Evolutionary conservation across 257 asterid genomes (phyloP), one percentile per base, ranked within the genome.

Genomic region (Solanum pimpinellifolium): DNA sequence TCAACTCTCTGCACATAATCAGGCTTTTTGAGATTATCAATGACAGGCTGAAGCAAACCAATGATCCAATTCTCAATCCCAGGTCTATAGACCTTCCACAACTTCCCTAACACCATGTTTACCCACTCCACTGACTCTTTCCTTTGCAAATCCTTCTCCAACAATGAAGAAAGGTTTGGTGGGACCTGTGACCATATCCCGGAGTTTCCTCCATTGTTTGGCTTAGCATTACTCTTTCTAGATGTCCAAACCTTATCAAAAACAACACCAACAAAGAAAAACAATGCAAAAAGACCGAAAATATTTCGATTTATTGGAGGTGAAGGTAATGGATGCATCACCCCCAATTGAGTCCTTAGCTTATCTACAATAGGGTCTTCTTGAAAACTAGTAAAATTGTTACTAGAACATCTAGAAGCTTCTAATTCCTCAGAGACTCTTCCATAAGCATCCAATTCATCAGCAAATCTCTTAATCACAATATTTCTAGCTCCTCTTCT

Each of bases 61-160:
- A 93, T 92, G n/a, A 95, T 70, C 98, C 98, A 95, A 89, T 93
- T 93, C 94, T 95, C 98, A 85, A 95, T 87, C 35, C 93, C 95
- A 80, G 90, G 91, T 86, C 93, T 92, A 44, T 95, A 95, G 4
- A 95, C 98, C 89, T 95, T 95, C 98, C 98, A 95, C 88, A 95
- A 89, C 92, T 95, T 95, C 87, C 96, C 95, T 90, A 95, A 88
- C 91, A 95, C 98, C 98, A 95, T 95, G 78, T 95, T 95, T 52
- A 95, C 98, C 98, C 98, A 95, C 89, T 95, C 98, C 39, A 95
- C 98, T 5, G 98, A 94, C 77, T 95, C 98, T 80, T 95, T 95
- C 93, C 98, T 92, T 92, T 93, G 96, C 91, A 94, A 92, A 92
- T 95, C 98, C 91, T 92, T 95, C 89, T 95, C 98, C 75, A 95